phyloP scores from a whole-genome alignment of 306 rosid genomes.

The Alnus rubra region DNA sequence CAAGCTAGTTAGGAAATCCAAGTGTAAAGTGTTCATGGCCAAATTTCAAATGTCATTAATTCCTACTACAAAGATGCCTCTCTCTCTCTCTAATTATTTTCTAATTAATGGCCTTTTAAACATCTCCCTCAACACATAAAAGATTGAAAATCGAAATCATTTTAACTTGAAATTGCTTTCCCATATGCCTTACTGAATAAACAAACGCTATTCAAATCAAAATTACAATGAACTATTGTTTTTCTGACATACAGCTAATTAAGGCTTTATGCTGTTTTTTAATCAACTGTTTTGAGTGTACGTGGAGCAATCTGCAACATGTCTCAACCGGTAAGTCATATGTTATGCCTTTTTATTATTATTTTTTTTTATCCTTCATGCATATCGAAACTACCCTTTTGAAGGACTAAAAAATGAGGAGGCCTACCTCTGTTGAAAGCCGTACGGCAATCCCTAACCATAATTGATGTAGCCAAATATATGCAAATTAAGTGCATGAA shows the following conservation, averaged over 20 bases:
- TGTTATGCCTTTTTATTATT: too few relatives aligned
- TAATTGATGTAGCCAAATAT: neutral
- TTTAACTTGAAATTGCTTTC: neutral
- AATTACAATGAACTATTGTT: too few relatives aligned
- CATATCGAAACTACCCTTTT: neutral
- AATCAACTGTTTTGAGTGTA: too few relatives aligned
- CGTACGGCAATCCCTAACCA: neutral
- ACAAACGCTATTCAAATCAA: too few relatives aligned
- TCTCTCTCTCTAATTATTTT: neutral
- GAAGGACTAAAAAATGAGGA: neutral
- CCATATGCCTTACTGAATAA: too few relatives aligned
- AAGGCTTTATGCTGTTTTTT: too few relatives aligned
- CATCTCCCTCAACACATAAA: neutral
- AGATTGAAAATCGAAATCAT: neutral
- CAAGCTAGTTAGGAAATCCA: neutral
- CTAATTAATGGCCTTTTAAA: neutral
- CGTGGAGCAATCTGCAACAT: too few relatives aligned
- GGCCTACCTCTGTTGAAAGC: neutral
- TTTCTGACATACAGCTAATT: too few relatives aligned
- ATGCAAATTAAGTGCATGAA: neutral
- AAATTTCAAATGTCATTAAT: neutral
- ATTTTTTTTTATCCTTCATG: neutral
- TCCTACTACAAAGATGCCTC: neutral
- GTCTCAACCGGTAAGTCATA: too few relatives aligned
- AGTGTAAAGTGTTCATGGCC: too few relatives aligned